A percentile compares a stretch with the other conserved stretches of the same genome.
phyloP scores from a whole-genome alignment of 768 basidiomycete genomes.

The Lactifluus echinatus region DNA sequence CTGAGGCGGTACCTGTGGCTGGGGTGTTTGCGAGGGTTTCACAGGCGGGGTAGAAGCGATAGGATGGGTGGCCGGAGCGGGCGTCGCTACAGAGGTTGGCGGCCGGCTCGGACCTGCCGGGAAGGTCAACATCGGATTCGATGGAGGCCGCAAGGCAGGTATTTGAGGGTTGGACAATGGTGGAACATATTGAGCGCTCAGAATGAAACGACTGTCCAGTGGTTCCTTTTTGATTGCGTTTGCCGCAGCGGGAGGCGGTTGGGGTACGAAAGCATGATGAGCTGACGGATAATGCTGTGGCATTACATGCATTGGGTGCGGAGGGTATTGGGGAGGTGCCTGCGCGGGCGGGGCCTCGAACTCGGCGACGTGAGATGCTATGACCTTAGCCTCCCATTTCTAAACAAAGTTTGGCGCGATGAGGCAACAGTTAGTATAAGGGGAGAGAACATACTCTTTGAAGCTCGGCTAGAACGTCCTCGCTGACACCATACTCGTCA shows the following conservation, averaged over 20 bases:
- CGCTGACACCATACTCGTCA: constrained; percentile 88
- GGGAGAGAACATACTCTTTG: constrained; percentile 62
- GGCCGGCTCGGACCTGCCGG: constrained; percentile 30
- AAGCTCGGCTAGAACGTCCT: constrained; percentile 82
- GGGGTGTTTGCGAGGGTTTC: constrained; percentile 12
- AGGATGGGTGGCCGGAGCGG: constrained; percentile 41
- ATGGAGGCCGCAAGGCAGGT: constrained; percentile 28
- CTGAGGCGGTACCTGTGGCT: constrained; percentile 12
- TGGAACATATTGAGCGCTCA: constrained; percentile 47
- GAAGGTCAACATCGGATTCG: constrained; percentile 15
- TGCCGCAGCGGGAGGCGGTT: constrained; percentile 30
- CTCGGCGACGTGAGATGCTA: constrained; percentile 91
- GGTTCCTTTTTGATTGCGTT: constrained; percentile 69
- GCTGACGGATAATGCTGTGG: constrained; percentile 25
- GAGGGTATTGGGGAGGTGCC: constrained; percentile 41
- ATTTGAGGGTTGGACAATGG: constrained; percentile 59
- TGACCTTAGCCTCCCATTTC: constrained; percentile 96
- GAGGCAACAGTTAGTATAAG: constrained; percentile 19
- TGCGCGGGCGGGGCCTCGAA: constrained; percentile 55
- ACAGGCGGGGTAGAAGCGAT: constrained; percentile 24
- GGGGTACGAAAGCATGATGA: constrained; percentile 31
- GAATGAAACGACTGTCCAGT: constrained; percentile 57
- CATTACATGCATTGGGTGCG: constrained; percentile 48
- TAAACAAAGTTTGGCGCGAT: constrained; percentile 27
- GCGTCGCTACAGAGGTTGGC: constrained; percentile 32